Base-by-base conservation (phyloP, 1,284 basidiomycete species). In the Cryptococcus depauperatus region DNA sequence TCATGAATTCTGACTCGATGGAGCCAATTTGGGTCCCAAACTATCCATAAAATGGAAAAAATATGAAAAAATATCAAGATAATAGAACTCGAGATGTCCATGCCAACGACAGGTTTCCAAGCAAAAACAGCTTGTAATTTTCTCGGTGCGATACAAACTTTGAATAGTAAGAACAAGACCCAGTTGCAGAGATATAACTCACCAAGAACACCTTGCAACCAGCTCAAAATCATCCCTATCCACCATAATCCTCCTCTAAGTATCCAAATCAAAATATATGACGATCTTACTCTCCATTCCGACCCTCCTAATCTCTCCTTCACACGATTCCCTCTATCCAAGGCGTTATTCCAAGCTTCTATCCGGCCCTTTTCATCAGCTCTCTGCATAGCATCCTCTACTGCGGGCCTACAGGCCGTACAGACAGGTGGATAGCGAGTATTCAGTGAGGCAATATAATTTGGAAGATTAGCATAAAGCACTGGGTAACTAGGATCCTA, bases 391-490 rank as follows among this genome's bases (percentile, higher is more conserved):
- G 85, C 81, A 28, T 83, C 83, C 55, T 91, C 85, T 0, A 92
- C 85, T 0, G 76, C 76, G 0, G 84, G 83, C 27, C 79, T 74
- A 59, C 90, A 95, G 3, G 72, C 64, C 0, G 74, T 71, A 64
- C 90, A 95, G 14, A 92, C 82, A 2, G 84, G 84, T 11, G 90
- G 89, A 64, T 92, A 93, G 6, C 90, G 83, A 5, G 72, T 56
- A 57, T 91, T 79, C 21, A 93, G 73, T 0, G 82, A 84, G 43
- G 77, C 76, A 28, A 79, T 76, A 66, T 93, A 92, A 18, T 76
- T 75, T 0, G 82, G 79, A 7, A 89, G 76, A 50, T 74, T 74
- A 30, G 77, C 77, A 8, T 83, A 68, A 11, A 84, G 77, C 21
- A 70, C 68, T 25, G 74, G 66, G 57, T 87, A 86, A 41, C 82